Percentiles rank a stretch among this genome's conserved stretches.
Evolutionary conservation across 1,284 basidiomycete genomes (phyloP).

Genomic region (Cystobasidium slooffiae): DNA sequence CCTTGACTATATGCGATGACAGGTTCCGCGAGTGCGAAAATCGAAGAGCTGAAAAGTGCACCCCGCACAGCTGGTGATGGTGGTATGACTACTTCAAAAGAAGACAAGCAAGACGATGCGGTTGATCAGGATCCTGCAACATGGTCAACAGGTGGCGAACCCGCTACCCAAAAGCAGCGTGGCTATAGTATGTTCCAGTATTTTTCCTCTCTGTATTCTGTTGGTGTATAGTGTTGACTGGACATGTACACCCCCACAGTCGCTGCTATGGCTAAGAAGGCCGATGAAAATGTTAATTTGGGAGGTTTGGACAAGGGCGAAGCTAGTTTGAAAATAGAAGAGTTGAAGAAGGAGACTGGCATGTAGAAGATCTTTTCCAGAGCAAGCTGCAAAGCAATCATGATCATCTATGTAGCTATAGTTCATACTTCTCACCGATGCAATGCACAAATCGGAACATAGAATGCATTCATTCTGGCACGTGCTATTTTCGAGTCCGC

Average conservation of each 20-base stretch:
- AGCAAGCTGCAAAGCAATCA: no score
- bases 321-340: constrained; percentile 36
- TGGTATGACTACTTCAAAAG: constrained; percentile 30
- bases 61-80: constrained; percentile 4
- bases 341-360: constrained; percentile 40
- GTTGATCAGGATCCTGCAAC: constrained; percentile 36
- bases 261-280: constrained; percentile 43
- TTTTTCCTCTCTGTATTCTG: background rate
- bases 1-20: background rate
- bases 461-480: background rate
- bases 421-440: background rate
- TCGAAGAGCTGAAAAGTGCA: constrained; percentile 33
- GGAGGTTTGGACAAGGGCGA: constrained; percentile 37
- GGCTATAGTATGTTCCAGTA: constrained; percentile 28
- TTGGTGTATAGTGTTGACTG: background rate
- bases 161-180: constrained; percentile 39
- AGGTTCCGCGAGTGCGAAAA: constrained; percentile 37
- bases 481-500: background rate
- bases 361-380: constrained; percentile 10
- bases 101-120: constrained; percentile 38
- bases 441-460: background rate
- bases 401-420: background rate
- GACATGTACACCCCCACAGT: constrained; percentile 1
- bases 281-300: constrained; percentile 34
- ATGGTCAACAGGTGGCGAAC: constrained; percentile 41